phyloP scores from a whole-genome alignment of 2,329 filamentous ascomycete species.

The Penicillium nordicum region DNA sequence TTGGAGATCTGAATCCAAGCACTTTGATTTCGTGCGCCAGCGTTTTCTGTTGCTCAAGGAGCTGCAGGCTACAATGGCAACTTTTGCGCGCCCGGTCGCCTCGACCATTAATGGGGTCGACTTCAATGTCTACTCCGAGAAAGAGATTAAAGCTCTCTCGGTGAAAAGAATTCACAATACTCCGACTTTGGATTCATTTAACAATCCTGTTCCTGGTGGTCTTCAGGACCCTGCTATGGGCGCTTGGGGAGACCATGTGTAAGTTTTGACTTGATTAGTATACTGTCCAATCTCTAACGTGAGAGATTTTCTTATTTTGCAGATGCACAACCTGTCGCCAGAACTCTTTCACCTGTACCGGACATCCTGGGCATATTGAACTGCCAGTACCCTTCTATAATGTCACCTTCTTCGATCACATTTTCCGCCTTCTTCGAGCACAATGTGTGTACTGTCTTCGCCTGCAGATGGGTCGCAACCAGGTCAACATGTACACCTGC shows the following conservation, averaged over 20 bases:
- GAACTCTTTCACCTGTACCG: constrained; percentile 76
- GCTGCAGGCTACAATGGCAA: constrained; percentile 43
- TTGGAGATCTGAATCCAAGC: constrained; percentile 26
- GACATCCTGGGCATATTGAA: constrained; percentile 92
- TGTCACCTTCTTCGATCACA: constrained; percentile 92
- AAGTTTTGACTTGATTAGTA: constrained; percentile 37
- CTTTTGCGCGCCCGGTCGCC: constrained; percentile 68
- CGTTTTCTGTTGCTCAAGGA: constrained; percentile 35
- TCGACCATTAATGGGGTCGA: constrained; percentile 83
- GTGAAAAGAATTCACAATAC: constrained; percentile 93
- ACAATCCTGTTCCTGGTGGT: constrained; percentile 85
- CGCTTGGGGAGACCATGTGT: constrained; percentile 82
- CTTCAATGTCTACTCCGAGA: constrained; percentile 77
- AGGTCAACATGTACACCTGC: constrained; percentile 76
- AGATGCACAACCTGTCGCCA: constrained; percentile 93
- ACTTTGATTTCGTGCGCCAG: constrained; percentile 30
- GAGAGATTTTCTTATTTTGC: constrained; percentile 8
- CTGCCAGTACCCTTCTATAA: constrained; percentile 92
- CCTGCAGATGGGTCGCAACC: constrained; percentile 72
- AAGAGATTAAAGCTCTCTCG: constrained; percentile 83
- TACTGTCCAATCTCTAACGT: constrained; percentile 14
- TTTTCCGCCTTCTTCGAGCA: constrained; percentile 76
- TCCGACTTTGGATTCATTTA: constrained; percentile 86
- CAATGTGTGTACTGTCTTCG: constrained; percentile 89
- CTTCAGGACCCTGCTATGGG: constrained; percentile 90